Evolutionary conservation across 2,329 filamentous ascomycete genomes (phyloP).

Genomic region (Cytospora chrysosperma): DNA sequence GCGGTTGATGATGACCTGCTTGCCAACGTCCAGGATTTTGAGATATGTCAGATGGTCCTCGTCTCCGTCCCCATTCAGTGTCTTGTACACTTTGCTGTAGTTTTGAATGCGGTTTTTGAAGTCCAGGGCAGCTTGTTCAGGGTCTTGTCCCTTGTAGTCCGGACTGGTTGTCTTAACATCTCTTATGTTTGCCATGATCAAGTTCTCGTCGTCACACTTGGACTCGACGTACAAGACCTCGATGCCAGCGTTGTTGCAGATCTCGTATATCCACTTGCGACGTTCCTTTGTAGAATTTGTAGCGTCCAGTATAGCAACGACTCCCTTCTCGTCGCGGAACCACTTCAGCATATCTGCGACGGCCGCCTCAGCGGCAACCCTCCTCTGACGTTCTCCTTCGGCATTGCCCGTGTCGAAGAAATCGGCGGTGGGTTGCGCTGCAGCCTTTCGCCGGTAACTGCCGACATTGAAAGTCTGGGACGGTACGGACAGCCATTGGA

Average conservation of each 20-base stretch:
- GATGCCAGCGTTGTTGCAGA: constrained; percentile 71
- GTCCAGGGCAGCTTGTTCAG: constrained; percentile 84
- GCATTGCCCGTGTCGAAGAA: constrained; percentile 93
- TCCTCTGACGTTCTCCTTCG: constrained; percentile 86
- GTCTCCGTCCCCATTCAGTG: constrained; percentile 76
- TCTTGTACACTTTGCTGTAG: constrained; percentile 96
- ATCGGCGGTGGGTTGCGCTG: constrained; percentile 85
- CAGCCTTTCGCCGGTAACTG: constrained; percentile 86
- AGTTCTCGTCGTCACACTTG: constrained; percentile 90
- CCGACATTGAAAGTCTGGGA: constrained; percentile 97
- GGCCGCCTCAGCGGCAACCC: constrained; percentile 86
- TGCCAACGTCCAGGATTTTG: constrained; percentile 95
- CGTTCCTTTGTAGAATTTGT: constrained; percentile 93
- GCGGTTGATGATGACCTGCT: constrained; percentile 95
- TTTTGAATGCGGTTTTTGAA: constrained; percentile 94
- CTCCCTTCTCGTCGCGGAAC: constrained; percentile 73
- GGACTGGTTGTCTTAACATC: constrained; percentile 97
- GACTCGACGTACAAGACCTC: constrained; percentile 96
- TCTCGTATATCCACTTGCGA: constrained; percentile 86
- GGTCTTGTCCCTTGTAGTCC: constrained; percentile 92
- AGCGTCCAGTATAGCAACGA: constrained; percentile 92
- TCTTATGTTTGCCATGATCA: constrained; percentile 97
- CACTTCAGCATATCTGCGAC: constrained; percentile 91
- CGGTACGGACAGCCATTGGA: constrained; percentile 93
- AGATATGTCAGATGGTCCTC: constrained; percentile 90